Conservation (phyloP, 108 stramenopile genomes). For the Nitzschia sp. region DNA sequence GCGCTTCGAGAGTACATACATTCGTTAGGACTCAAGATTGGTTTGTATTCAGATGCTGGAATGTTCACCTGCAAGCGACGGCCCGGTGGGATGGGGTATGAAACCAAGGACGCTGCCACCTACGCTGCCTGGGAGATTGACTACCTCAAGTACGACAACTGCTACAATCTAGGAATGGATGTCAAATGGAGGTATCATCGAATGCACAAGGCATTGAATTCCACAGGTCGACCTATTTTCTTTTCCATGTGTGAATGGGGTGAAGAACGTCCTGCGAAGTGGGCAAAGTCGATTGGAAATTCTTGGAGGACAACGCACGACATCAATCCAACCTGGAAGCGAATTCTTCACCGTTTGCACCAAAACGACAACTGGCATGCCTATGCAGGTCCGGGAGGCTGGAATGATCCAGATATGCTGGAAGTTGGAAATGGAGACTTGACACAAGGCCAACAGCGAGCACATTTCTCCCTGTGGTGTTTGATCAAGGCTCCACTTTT, state of each 20-base stretch:
- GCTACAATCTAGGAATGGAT: conserved; percentile 17
- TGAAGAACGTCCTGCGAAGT: conserved; percentile 37
- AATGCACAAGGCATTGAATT: conserved; percentile 59
- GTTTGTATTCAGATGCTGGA: conserved; percentile 57
- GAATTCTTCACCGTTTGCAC: conserved; percentile 24
- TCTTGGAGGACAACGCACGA: conserved; percentile 61
- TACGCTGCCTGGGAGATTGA: conserved; percentile 54
- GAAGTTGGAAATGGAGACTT: conserved; percentile 47
- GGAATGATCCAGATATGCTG: conserved; percentile 64
- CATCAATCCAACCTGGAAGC: conserved; percentile 40
- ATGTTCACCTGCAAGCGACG: conserved; percentile 46
- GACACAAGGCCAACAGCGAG: conserved; percentile 36
- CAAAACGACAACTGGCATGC: conserved; percentile 23
- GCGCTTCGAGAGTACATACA: conserved; percentile 51
- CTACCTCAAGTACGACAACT: conserved; percentile 70
- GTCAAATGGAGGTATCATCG: conserved; percentile 10
- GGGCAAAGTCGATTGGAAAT: conserved; percentile 49
- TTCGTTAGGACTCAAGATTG: conserved; percentile 48
- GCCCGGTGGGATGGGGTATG: conserved; percentile 50
- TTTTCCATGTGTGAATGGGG: conserved; percentile 69
- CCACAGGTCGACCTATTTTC: conserved; percentile 51
- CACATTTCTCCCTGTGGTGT: conserved; percentile 55
- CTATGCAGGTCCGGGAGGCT: conserved; percentile 49
- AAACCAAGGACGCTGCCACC: conserved; percentile 46
- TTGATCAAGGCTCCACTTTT: conserved; percentile 57